phyloP scores from a whole-genome alignment of 371 early-diverging fungal species.

The Chytridium lagenaria region DNA sequence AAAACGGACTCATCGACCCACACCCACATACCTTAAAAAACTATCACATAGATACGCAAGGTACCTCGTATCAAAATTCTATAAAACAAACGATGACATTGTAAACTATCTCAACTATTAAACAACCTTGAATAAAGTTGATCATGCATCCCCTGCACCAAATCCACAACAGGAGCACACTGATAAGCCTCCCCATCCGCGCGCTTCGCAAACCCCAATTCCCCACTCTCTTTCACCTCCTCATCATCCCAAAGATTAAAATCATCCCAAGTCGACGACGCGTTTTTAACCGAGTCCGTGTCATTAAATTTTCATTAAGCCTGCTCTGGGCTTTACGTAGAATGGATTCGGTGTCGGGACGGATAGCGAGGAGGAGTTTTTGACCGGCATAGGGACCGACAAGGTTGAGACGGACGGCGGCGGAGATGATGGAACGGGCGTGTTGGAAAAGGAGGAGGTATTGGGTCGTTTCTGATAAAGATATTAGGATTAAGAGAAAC shows the following conservation, averaged over 20 bases:
- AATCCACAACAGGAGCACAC: constrained; percentile 79
- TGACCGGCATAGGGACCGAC: constrained; percentile 91
- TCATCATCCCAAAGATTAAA: background rate
- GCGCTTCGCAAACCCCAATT: constrained; percentile 38
- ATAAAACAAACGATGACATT: too few species aligned
- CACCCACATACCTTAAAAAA: too few species aligned
- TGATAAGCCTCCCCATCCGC: constrained; percentile 55
- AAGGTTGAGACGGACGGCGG: constrained; percentile 87
- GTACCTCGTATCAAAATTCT: too few species aligned
- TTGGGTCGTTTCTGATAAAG: constrained; percentile 64
- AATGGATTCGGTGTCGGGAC: constrained; percentile 57
- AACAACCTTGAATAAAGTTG: constrained; percentile 86
- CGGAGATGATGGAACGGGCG: constrained; percentile 80
- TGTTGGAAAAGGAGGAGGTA: constrained; percentile 83
- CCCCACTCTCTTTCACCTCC: background rate
- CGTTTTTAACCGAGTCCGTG: background rate
- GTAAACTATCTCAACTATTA: constrained; percentile 60
- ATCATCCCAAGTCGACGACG: background rate
- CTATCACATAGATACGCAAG: too few species aligned
- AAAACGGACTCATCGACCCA: too few species aligned
- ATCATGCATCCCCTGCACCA: constrained; percentile 89
- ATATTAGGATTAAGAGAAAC: background rate
- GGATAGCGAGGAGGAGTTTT: constrained; percentile 66
- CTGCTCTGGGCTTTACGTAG: background rate
- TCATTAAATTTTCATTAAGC: background rate